Percentiles rank a stretch among this genome's conserved stretches.
phyloP scores from a whole-genome alignment of 2,329 filamentous ascomycete species.

The Coniochaeta prunicola region DNA sequence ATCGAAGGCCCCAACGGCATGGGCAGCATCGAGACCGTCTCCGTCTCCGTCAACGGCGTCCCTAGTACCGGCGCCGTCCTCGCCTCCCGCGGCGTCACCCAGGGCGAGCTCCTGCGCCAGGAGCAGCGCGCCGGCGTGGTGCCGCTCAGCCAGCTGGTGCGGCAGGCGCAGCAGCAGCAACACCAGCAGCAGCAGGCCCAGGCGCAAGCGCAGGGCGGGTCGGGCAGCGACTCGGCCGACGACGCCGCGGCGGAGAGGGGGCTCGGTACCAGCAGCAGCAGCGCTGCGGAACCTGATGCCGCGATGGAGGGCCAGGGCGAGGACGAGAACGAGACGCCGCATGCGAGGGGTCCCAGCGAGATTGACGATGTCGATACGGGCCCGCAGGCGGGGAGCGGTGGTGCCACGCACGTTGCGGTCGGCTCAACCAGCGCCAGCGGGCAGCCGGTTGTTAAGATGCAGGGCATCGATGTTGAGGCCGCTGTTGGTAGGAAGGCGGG shows the following conservation, averaged over 20 bases:
- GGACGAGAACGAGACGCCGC: conserved; percentile 63
- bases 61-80: conserved; percentile 38
- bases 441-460: conserved; percentile 35
- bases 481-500: conserved; percentile 48
- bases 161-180: conserved; percentile 25
- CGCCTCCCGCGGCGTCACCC: conserved; percentile 55
- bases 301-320: conserved; percentile 23
- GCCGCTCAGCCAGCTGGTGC: conserved; percentile 54
- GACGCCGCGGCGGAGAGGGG: conserved; percentile 5
- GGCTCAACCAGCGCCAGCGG: conserved; percentile 19
- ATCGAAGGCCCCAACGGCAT: conserved; percentile 75
- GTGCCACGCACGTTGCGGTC: conserved; percentile 29
- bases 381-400: conserved; percentile 44
- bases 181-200: conserved; percentile 9
- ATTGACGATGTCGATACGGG: conserved; percentile 86
- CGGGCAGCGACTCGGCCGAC: conserved; percentile 2
- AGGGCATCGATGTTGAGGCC: conserved; percentile 52
- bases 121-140: conserved; percentile 79
- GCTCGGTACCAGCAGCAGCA: too few relatives aligned
- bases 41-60: conserved; percentile 65
- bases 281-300: conserved; percentile 17
- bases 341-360: conserved; percentile 76
- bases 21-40: conserved; percentile 74
- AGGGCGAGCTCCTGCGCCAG: conserved; percentile 78
- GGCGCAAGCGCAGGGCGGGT: background rate